Evolutionary conservation across 192 early-diverging fungal species (phyloP).

Genomic region (Backusella australiensis): DNA sequence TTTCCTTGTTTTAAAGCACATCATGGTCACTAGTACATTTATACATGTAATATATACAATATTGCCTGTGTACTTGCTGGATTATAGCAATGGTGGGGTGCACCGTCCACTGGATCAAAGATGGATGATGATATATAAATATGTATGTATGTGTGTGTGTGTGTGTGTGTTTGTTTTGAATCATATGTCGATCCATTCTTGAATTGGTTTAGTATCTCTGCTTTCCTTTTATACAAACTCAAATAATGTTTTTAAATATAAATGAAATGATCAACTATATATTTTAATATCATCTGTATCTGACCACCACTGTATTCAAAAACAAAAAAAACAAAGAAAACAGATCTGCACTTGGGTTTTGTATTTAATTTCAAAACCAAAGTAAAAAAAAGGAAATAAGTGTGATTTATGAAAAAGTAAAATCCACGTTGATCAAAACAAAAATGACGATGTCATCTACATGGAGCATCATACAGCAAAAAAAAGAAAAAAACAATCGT

Average conservation of each 20-base stretch:
- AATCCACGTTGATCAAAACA: not conserved
- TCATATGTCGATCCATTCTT: conserved; percentile 5
- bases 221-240: not conserved
- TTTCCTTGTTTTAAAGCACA: not conserved
- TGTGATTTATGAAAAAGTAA: not conserved
- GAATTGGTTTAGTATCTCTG: not conserved
- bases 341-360: not conserved
- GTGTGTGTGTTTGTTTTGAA: not conserved
- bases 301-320: not conserved
- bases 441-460: not conserved
- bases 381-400: not conserved
- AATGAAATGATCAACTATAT: not conserved
- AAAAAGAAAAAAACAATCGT: not conserved
- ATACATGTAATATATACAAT: too few relatives aligned
- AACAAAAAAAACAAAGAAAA: not conserved
- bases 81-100: too few relatives aligned
- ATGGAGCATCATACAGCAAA: not conserved
- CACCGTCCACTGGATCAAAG: too few relatives aligned
- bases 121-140: too few relatives aligned
- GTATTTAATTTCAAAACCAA: not conserved
- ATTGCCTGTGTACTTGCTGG: too few relatives aligned
- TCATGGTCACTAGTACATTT: too few relatives aligned
- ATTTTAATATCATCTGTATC: not conserved
- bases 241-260: not conserved
- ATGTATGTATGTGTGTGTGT: not conserved